phyloP scores from a whole-genome alignment of 2,329 filamentous ascomycete genomes.

The Pyricularia sp. region DNA sequence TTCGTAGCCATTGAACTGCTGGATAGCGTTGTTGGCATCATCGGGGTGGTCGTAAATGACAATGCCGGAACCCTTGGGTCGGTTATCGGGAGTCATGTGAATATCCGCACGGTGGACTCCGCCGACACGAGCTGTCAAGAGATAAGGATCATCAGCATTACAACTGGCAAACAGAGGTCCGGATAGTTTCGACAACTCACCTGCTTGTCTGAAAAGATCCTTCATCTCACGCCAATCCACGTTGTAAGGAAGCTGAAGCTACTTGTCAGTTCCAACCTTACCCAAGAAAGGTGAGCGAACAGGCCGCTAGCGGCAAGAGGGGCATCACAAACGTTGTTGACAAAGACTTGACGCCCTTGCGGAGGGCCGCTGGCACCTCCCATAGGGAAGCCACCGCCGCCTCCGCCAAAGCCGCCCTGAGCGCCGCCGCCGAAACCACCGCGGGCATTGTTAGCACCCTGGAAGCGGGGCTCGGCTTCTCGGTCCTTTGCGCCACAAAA shows the following conservation, averaged over 20 bases:
- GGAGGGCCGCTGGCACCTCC: slow-evolving; percentile 44
- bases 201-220: slow-evolving; percentile 95
- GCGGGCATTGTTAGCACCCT: slow-evolving; percentile 58
- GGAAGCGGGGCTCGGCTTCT: slow-evolving; percentile 95
- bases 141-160: neutral
- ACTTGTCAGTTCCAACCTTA: slow-evolving; percentile 15
- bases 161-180: neutral
- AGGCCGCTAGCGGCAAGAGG: slow-evolving; percentile 6
- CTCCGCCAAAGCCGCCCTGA: slow-evolving; percentile 17
- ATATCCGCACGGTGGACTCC: slow-evolving; percentile 91
- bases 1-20: slow-evolving; percentile 97
- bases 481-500: slow-evolving; percentile 58
- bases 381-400: slow-evolving; percentile 39
- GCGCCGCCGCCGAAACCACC: slow-evolving; percentile 49
- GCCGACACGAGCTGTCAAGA: slow-evolving; percentile 48
- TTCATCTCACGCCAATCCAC: slow-evolving; percentile 99
- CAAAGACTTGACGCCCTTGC: slow-evolving; percentile 75
- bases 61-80: slow-evolving; percentile 93
- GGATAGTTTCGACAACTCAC: slow-evolving; percentile 43
- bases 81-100: slow-evolving; percentile 81
- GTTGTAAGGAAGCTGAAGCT: slow-evolving; percentile 78
- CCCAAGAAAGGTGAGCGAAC: slow-evolving; percentile 11
- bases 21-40: slow-evolving; percentile 90
- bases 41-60: slow-evolving; percentile 94
- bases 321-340: slow-evolving; percentile 81